Evolutionary conservation across 257 asterid genomes (phyloP).

Genomic region (Ajuga chamaepitys): DNA sequence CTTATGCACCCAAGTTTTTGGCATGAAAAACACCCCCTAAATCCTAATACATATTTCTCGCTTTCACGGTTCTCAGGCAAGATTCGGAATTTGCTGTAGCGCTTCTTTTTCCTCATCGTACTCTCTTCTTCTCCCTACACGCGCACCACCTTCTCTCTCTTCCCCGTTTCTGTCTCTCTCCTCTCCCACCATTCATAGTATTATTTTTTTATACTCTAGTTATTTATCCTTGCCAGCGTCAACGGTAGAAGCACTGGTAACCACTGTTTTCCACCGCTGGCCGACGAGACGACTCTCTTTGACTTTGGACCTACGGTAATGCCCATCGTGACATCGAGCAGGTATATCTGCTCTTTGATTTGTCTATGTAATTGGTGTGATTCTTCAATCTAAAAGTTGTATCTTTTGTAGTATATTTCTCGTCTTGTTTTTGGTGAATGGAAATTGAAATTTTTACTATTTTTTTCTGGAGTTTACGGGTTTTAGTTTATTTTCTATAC

Average conservation of each 20-base stretch:
- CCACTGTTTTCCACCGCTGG: background rate
- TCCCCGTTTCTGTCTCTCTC: too few species aligned
- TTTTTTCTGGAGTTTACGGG: background rate
- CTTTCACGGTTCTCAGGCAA: constrained; percentile 27
- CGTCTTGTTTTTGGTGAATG: constrained; percentile 8
- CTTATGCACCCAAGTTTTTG: too few species aligned
- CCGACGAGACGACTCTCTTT: constrained; percentile 4
- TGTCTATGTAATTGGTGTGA: too few species aligned
- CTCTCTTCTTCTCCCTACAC: constrained; percentile 12
- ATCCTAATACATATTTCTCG: constrained; percentile 20
- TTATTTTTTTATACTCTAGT: background rate
- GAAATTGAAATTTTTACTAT: background rate
- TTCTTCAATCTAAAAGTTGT: background rate
- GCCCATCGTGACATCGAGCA: constrained; percentile 81
- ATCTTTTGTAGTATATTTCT: constrained; percentile 1
- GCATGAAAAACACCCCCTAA: too few species aligned
- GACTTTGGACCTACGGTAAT: constrained; percentile 44
- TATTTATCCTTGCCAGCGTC: background rate
- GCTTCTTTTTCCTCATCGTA: constrained; percentile 31
- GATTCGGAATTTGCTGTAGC: constrained; percentile 29
- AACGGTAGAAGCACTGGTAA: background rate
- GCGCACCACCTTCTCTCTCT: constrained; percentile 11
- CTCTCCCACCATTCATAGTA: background rate
- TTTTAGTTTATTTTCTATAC: background rate
- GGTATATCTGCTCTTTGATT: constrained; percentile 34